phyloP scores from a whole-genome alignment of 2,329 filamentous ascomycete genomes.

The Fusarium sp. region DNA sequence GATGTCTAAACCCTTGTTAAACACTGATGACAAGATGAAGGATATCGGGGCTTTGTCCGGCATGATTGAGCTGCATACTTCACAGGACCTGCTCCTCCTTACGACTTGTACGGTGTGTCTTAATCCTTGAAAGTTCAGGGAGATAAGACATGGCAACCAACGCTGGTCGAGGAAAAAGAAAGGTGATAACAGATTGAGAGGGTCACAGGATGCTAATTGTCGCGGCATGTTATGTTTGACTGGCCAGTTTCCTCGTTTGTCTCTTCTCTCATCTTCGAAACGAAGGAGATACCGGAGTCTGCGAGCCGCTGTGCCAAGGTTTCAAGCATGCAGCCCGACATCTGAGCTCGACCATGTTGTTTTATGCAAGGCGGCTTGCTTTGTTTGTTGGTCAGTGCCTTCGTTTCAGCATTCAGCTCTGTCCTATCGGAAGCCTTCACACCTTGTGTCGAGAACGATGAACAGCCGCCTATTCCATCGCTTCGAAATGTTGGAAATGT shows the following conservation, averaged over 20 bases:
- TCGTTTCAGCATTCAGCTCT: constrained; percentile 27
- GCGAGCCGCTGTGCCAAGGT: constrained; percentile 14
- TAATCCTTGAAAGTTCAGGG: background rate
- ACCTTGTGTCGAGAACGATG: background rate
- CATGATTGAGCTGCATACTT: constrained; percentile 11
- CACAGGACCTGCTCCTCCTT: background rate
- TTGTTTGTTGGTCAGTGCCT: constrained; percentile 20
- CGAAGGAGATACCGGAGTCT: constrained; percentile 25
- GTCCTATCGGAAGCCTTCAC: constrained; percentile 10
- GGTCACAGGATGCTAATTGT: constrained; percentile 18
- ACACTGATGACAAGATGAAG: constrained; percentile 20
- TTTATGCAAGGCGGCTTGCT: constrained; percentile 35
- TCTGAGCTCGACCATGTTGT: constrained; percentile 16
- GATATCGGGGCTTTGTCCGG: constrained; percentile 15
- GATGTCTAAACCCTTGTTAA: constrained; percentile 29
- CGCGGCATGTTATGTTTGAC: constrained; percentile 24
- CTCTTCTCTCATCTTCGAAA: constrained; percentile 31
- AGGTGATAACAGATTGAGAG: constrained; percentile 13
- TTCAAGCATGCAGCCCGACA: constrained; percentile 24
- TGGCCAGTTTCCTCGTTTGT: constrained; percentile 22
- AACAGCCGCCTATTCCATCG: background rate
- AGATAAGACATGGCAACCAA: constrained; percentile 13
- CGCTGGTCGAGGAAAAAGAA: constrained; percentile 36
- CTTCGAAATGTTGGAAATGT: background rate
- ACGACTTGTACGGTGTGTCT: background rate